Base-by-base conservation (phyloP, 768 basidiomycete genomes). In the Pleurotus platypus region DNA sequence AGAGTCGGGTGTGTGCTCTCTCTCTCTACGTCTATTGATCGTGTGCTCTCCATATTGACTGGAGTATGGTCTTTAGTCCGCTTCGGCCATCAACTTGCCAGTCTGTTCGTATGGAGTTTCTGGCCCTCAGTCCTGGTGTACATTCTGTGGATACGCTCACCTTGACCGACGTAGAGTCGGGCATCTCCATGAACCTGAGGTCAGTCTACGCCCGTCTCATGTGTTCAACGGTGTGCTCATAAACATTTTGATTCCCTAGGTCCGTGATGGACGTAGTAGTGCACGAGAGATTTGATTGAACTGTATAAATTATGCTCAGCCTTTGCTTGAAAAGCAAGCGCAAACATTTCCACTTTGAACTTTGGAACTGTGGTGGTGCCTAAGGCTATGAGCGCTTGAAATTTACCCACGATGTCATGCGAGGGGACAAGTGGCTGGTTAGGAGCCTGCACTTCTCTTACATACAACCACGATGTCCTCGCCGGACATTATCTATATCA, bases 51-150 rank as follows among this genome's bases (percentile, higher is more conserved):
- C 13, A 45, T 39, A 48, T 37, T 24, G n/a, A 13, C 46, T 51
- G 6, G 56, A 51, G 39, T 46, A 61, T 38, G 62, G 5, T 47
- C 24, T 55, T 8, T 61, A 93, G 90, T 9, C 92, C 92, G 11
- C 76, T 94, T 16, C 76, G 82, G n/a, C 88, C 92, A 3, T 83
- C 84, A 9, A 86, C 90, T 1, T 92, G 91, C 66, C 92, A 94
- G 67, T 90, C 89, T 16, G 89, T 94, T 22, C 77, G 90, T 40
- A 92, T 94, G 87, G 81, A 87, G 58, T 93, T 94, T 63, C 71
- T 94, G 46, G 91, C 92, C 2, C 73, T 94, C 48, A 78, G 82
- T 6, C 86, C 90, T 16, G 92, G 92, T 2, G 84, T 93, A 2
- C 91, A 94, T 64, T 76, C 85, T 2, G 79, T 94, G 50, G 85